These are phyloP conservation scores for Aspergillus wentii DNA, from an alignment of 495 filamentous ascomycete species.

Conservation along the genomic window DNA sequence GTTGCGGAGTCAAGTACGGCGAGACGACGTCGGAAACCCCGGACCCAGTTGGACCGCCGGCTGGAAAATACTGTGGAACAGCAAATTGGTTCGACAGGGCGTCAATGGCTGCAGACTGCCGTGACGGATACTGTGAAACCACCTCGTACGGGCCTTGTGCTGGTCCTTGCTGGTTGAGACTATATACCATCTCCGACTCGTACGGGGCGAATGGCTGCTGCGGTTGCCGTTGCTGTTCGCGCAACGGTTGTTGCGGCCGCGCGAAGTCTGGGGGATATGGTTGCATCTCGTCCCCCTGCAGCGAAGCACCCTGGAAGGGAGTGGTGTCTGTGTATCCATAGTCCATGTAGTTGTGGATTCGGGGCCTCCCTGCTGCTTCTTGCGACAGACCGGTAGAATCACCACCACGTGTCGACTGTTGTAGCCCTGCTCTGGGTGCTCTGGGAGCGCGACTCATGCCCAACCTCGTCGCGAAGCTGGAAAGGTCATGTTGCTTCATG, in stretches of 20 bases:
- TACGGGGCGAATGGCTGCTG: slow-evolving; percentile 47
- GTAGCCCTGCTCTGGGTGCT: slow-evolving; percentile 19
- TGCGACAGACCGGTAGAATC: slow-evolving; percentile 30
- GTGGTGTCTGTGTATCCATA: slow-evolving; percentile 44
- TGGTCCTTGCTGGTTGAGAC: slow-evolving; percentile 63
- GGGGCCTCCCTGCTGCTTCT: slow-evolving; percentile 23
- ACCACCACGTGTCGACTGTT: slow-evolving; percentile 32
- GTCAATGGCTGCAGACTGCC: slow-evolving; percentile 78
- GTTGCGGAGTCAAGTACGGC: slow-evolving; percentile 49
- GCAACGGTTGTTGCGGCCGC: slow-evolving; percentile 23
- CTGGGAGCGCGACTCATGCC: slow-evolving; percentile 18
- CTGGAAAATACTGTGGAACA: slow-evolving; percentile 71
- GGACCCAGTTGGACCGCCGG: slow-evolving; percentile 61
- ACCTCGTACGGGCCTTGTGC: slow-evolving; percentile 70
- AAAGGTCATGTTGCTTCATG: slow-evolving; percentile 64
- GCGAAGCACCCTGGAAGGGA: slow-evolving; percentile 31
- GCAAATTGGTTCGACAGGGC: slow-evolving; percentile 67
- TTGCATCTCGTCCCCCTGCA: slow-evolving; percentile 38
- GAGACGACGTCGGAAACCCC: slow-evolving; percentile 49
- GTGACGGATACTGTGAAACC: slow-evolving; percentile 69
- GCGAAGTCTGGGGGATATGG: slow-evolving; percentile 40
- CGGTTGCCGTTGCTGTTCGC: slow-evolving; percentile 18
- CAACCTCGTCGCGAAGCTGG: slow-evolving; percentile 25
- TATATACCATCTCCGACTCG: slow-evolving; percentile 71
- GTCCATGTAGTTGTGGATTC: slow-evolving; percentile 31